Conservation (phyloP, 768 basidiomycete species). For the Lactarius deliciosus region DNA sequence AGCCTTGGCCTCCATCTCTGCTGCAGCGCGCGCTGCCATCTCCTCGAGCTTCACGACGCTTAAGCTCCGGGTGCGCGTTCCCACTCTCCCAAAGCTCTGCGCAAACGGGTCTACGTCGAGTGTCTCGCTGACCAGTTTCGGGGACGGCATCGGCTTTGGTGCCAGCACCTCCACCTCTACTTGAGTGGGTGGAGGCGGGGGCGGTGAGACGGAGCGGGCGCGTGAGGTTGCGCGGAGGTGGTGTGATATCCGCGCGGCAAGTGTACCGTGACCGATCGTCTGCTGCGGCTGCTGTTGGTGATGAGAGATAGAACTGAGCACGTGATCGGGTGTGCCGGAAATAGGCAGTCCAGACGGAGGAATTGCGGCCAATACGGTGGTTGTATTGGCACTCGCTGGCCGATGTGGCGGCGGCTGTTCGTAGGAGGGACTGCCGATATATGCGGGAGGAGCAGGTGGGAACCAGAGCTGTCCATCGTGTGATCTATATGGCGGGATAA, state of each 20-base stretch:
- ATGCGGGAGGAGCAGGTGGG: conserved; percentile 30
- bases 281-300: conserved; percentile 32
- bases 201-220: conserved; percentile 61
- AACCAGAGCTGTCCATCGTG: conserved; percentile 35
- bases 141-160: conserved; percentile 68
- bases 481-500: conserved; percentile 33
- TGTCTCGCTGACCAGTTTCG: conserved; percentile 45
- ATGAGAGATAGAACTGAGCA: conserved; percentile 37
- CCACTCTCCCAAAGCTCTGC: conserved; percentile 4
- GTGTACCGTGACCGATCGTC: conserved; percentile 61
- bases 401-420: conserved; percentile 41
- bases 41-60: conserved; percentile 70
- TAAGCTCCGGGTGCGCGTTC: conserved; percentile 47
- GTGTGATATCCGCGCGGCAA: conserved; percentile 56
- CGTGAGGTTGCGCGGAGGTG: conserved; percentile 59
- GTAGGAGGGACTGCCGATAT: conserved; percentile 32
- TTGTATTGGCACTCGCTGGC: conserved; percentile 49
- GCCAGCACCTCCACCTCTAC: conserved; percentile 43
- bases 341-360: conserved; percentile 41
- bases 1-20: conserved; percentile 30
- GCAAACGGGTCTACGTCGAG: background rate
- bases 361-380: conserved; percentile 36
- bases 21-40: conserved; percentile 56
- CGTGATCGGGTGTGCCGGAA: conserved; percentile 31
- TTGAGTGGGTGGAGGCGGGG: conserved; percentile 21